These are phyloP conservation scores for Senna siamea DNA, from an alignment of 306 rosid genomes.

Conservation along the genomic window DNA sequence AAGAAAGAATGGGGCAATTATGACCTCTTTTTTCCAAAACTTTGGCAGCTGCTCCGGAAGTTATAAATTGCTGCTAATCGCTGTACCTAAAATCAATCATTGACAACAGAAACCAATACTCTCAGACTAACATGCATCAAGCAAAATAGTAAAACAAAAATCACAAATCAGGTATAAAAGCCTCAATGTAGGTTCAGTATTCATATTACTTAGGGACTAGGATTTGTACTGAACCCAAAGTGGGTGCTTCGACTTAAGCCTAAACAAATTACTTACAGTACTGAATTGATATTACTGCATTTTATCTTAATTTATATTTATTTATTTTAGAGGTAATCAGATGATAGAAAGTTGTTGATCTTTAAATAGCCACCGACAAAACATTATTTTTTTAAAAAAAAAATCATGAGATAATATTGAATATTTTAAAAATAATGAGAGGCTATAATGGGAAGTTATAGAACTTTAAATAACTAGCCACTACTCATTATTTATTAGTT, in stretches of 20 bases:
- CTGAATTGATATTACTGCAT: neutral
- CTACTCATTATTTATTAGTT: neutral
- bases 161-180: neutral
- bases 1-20: constrained; percentile 20
- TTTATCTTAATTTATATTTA: neutral
- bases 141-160: neutral
- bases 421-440: no score
- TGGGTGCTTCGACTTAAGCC: neutral
- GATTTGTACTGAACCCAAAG: constrained; percentile 21
- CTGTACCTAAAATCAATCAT: constrained; percentile 61
- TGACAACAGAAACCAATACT: constrained; percentile 28
- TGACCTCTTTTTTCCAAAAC: constrained; percentile 79
- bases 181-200: constrained; percentile 6
- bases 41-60: constrained; percentile 71
- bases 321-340: neutral
- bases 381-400: no score
- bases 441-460: no score
- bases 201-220: neutral
- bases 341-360: neutral
- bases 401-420: no score
- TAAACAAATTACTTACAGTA: neutral
- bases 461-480: no score
- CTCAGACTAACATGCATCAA: constrained; percentile 1
- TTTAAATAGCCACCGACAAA: neutral
- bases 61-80: constrained; percentile 79